Percentiles rank a stretch among this genome's conserved stretches.
Conservation (phyloP, 441 rosid genomes). For the Manihot esculenta region DNA sequence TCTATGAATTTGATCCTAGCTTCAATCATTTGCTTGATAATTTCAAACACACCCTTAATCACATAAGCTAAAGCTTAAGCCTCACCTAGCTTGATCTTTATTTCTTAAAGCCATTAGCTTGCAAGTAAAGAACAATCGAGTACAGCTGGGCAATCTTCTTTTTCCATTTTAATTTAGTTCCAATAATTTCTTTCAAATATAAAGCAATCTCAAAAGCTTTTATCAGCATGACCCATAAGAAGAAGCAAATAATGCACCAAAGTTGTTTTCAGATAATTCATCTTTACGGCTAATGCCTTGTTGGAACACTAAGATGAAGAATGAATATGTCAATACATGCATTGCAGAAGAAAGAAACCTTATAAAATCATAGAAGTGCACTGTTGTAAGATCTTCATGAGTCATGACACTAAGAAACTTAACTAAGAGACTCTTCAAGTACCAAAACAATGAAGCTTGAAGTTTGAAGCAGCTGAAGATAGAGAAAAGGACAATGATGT, state of each 20-base stretch:
- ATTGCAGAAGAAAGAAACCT: background rate
- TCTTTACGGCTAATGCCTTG: background rate
- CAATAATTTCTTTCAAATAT: background rate
- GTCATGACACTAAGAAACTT: background rate
- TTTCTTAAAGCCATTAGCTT: background rate
- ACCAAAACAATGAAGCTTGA: background rate
- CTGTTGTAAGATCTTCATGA: background rate
- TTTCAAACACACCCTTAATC: background rate
- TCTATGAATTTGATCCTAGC: background rate
- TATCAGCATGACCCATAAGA: background rate
- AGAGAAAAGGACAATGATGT: constrained; percentile 7
- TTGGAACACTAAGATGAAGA: background rate
- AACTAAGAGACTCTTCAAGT: background rate
- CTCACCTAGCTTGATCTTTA: background rate
- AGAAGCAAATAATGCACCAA: background rate
- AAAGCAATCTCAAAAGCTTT: background rate
- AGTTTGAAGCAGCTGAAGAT: background rate
- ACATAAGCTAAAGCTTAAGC: background rate
- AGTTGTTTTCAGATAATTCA: background rate
- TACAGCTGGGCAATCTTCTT: too few species aligned
- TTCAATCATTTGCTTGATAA: background rate
- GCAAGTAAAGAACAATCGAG: background rate
- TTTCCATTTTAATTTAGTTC: background rate
- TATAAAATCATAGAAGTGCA: background rate
- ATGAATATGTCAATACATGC: background rate